Evolutionary conservation across 2,329 filamentous ascomycete genomes (phyloP).

Genomic region (Curvularia eragrostidis): DNA sequence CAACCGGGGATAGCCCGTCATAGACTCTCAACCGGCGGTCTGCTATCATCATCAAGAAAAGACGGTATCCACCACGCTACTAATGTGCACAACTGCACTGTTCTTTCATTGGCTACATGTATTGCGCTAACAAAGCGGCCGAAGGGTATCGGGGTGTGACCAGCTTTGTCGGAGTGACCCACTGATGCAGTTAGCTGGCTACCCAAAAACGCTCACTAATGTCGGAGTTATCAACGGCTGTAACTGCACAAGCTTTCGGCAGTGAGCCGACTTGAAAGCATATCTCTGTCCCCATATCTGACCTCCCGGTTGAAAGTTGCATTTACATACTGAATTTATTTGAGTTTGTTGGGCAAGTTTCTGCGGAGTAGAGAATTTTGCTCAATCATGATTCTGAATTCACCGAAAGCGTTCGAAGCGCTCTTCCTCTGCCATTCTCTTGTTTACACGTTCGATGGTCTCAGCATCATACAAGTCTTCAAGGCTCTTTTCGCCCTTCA

Average conservation of each 20-base stretch:
- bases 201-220: slow-evolving; percentile 1
- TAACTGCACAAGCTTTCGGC: neutral
- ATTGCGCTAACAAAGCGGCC: slow-evolving; percentile 9
- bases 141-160: slow-evolving; percentile 6
- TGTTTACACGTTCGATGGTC: slow-evolving; percentile 71
- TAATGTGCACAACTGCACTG: slow-evolving; percentile 3
- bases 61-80: neutral
- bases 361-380: neutral
- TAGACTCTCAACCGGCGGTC: slow-evolving; percentile 2
- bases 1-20: neutral
- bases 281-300: neutral
- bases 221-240: slow-evolving; percentile 1
- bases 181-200: slow-evolving; percentile 4
- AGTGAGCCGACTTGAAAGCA: neutral
- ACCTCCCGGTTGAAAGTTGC: too few species aligned
- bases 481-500: slow-evolving; percentile 70
- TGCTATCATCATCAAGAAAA: slow-evolving; percentile 11
- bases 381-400: neutral
- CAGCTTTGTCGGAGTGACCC: slow-evolving; percentile 1
- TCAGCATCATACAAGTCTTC: slow-evolving; percentile 77
- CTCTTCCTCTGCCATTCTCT: slow-evolving; percentile 71
- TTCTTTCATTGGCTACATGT: slow-evolving; percentile 14
- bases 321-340: neutral
- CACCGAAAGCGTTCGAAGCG: slow-evolving; percentile 59
- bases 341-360: neutral